Conservation (phyloP, 1,284 basidiomycete genomes). For the Trichosporon sp. region DNA sequence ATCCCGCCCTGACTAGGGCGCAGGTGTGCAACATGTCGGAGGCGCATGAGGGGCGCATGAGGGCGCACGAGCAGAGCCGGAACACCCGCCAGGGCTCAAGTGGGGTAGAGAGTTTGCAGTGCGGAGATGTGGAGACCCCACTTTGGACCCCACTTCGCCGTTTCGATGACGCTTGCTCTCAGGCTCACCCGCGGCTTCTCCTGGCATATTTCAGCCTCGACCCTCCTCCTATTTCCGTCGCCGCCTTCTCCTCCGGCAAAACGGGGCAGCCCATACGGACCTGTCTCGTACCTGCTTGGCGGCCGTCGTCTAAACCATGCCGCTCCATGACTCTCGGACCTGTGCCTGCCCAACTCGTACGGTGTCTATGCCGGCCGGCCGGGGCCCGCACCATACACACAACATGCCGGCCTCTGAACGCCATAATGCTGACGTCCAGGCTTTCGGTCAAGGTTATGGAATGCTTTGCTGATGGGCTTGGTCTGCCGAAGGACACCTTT, state of each 20-base stretch:
- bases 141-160: neutral
- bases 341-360: neutral
- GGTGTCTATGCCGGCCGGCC: neutral
- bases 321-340: neutral
- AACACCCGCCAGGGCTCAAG: neutral
- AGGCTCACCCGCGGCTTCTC: neutral
- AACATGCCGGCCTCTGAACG: neutral
- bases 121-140: neutral
- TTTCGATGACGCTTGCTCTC: neutral
- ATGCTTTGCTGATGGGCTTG: slow-evolving; percentile 44
- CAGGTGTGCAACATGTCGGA: neutral
- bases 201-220: neutral
- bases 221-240: neutral
- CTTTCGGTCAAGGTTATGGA: slow-evolving; percentile 43
- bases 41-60: too few species aligned
- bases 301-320: neutral
- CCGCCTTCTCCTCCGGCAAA: neutral
- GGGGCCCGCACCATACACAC: neutral
- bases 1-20: neutral
- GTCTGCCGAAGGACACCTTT: slow-evolving; percentile 39
- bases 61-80: neutral
- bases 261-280: neutral
- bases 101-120: neutral
- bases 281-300: neutral
- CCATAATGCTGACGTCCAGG: slow-evolving; percentile 28